Conservation (phyloP, 441 rosid genomes). For the Adansonia grandidieri region DNA sequence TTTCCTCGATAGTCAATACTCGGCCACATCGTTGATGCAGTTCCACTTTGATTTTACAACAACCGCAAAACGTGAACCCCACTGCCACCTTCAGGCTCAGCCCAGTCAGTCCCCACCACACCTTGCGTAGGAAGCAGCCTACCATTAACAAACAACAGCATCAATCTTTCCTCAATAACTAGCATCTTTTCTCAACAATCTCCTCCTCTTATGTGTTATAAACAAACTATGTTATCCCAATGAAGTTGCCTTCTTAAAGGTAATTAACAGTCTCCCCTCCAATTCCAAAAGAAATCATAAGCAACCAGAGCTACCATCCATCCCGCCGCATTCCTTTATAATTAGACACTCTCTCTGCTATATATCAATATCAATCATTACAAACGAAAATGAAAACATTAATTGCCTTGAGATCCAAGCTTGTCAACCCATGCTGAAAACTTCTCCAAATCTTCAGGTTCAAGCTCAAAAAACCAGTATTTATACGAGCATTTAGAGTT, state of each 20-base stretch:
- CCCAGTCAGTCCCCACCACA: slow-evolving; percentile 19
- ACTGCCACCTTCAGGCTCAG: too few species aligned
- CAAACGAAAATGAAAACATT: slow-evolving; percentile 59
- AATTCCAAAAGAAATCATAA: slow-evolving; percentile 9
- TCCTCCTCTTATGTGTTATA: background rate
- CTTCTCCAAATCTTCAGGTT: slow-evolving; percentile 49
- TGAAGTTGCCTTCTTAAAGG: background rate
- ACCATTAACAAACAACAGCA: background rate
- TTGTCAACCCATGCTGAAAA: slow-evolving; percentile 57
- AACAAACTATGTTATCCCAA: background rate
- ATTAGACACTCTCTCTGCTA: slow-evolving; percentile 19
- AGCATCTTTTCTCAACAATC: background rate
- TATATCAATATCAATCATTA: slow-evolving; percentile 35
- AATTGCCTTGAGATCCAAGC: slow-evolving; percentile 63
- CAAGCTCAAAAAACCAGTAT: slow-evolving; percentile 52
- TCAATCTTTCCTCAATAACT: background rate
- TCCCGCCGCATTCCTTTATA: slow-evolving; percentile 31
- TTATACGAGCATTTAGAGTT: slow-evolving; percentile 41
- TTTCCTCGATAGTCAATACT: too few species aligned
- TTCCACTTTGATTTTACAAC: slow-evolving; percentile 29
- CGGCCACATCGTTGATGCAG: slow-evolving; percentile 16
- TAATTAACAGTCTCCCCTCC: background rate
- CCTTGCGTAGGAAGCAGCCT: background rate
- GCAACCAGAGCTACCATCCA: slow-evolving; percentile 14
- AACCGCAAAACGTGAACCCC: slow-evolving; percentile 24